These are phyloP conservation scores for Cystobasidium pallidum DNA, from an alignment of 1,284 basidiomycete genomes.

Conservation along the genomic window DNA sequence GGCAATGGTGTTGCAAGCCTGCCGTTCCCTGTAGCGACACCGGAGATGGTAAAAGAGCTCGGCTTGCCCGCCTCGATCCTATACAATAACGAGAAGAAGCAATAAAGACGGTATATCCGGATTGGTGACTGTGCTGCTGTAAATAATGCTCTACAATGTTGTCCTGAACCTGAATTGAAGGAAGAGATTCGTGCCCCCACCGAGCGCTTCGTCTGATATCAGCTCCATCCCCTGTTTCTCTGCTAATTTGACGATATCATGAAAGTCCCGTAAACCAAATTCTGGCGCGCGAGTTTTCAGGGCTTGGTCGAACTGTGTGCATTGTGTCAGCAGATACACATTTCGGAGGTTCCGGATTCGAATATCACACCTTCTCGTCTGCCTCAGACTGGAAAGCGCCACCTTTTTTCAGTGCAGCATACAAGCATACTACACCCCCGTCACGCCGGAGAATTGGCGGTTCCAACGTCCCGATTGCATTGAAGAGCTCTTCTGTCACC, in stretches of 20 bases:
- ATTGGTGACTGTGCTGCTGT: neutral
- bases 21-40: slow-evolving; percentile 89
- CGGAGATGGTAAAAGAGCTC: slow-evolving; percentile 67
- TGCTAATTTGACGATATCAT: slow-evolving; percentile 31
- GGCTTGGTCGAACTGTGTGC: slow-evolving; percentile 27
- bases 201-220: slow-evolving; percentile 29
- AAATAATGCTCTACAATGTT: neutral
- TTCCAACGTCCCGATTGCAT: neutral
- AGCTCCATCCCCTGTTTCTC: slow-evolving; percentile 23
- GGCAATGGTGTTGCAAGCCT: slow-evolving; percentile 78
- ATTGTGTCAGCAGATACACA: neutral
- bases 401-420: slow-evolving; percentile 26
- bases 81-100: slow-evolving; percentile 40
- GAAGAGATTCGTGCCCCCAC: slow-evolving; percentile 42
- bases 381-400: slow-evolving; percentile 32
- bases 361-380: slow-evolving; percentile 30
- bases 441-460: slow-evolving; percentile 16
- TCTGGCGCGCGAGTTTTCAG: slow-evolving; percentile 19
- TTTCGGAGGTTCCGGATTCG: neutral
- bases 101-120: neutral
- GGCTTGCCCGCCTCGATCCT: slow-evolving; percentile 25
- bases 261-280: slow-evolving; percentile 36
- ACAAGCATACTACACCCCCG: slow-evolving; percentile 17
- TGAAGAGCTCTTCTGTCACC: slow-evolving; percentile 32
- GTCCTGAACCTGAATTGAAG: slow-evolving; percentile 27